phyloP scores from a whole-genome alignment of 495 filamentous ascomycete genomes.

The Penicillium canariense region DNA sequence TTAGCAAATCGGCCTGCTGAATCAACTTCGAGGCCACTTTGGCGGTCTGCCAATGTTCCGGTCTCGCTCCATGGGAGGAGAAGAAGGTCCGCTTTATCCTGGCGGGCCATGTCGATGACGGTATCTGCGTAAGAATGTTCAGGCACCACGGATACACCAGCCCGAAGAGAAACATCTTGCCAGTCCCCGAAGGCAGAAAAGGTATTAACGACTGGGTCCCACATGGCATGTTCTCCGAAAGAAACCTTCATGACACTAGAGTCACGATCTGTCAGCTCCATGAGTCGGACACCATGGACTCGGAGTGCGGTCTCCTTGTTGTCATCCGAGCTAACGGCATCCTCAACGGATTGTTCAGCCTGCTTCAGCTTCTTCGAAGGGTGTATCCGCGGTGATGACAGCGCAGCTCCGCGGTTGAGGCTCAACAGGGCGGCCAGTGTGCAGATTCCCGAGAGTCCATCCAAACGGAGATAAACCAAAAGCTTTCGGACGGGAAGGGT shows the following conservation, averaged over 20 bases:
- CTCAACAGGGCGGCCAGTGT: conserved; percentile 75
- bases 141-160: conserved; percentile 72
- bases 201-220: conserved; percentile 88
- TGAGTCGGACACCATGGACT: conserved; percentile 80
- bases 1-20: conserved; percentile 32
- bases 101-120: conserved; percentile 62
- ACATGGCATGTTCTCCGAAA: conserved; percentile 72
- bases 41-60: conserved; percentile 65
- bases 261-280: conserved; percentile 88
- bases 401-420: conserved; percentile 17
- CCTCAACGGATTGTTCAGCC: conserved; percentile 29
- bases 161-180: conserved; percentile 80
- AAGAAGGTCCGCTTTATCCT: conserved; percentile 72
- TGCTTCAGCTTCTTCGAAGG: conserved; percentile 36
- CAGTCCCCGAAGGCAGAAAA: conserved; percentile 87
- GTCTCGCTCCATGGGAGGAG: conserved; percentile 90
- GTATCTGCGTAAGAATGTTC: conserved; percentile 76
- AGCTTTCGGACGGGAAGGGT: conserved; percentile 44
- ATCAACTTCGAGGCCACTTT: conserved; percentile 31
- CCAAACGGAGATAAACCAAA: conserved; percentile 75
- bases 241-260: conserved; percentile 95
- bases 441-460: conserved; percentile 83
- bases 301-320: conserved; percentile 53
- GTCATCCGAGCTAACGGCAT: conserved; percentile 22
- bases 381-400: conserved; percentile 46